Evolutionary conservation across 306 rosid genomes (phyloP), one percentile per base, ranked within the genome.

Genomic region (Calophaca sinica): DNA sequence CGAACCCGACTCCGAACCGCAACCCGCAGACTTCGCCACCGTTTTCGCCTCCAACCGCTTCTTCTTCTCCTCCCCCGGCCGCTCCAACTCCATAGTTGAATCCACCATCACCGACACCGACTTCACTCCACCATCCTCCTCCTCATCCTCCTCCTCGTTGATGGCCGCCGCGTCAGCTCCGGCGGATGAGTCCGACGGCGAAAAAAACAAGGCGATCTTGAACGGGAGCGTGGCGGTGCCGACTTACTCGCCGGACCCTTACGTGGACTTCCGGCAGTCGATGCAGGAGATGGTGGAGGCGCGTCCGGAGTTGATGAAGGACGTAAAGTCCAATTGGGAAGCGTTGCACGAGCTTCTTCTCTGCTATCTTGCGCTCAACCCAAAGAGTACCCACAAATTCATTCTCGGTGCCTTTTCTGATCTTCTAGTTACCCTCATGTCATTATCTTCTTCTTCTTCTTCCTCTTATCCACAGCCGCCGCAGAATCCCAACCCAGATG

Each of bases 281-380:
- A 96, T 96, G 99, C 86, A 92, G 78, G 98, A 96, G 85, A 96
- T 96, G 96, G 89, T 96, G 89, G 99, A 88, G 84, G 96, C 99
- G 73, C 88, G 89, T 32, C 94, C 84, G 4, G 79, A 79, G 73
- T 65, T 75, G 41, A 71, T 65, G 79, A 71, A 42, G 72, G 88
- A 83, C 70, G 87, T 68, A 68, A 70, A 75, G 9, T 83, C 94
- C 0, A 87, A 84, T 15, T 90, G 96, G 98, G 85, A 89, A 13
- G 86, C 80, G 73, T 71, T 94, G 85, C 92, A 90, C 32, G 98
- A 90, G 79, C 96, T 96, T 73, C 94, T 96, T 14, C 67, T 84
- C 12, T 90, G 96, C 58, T 96, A 96, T 51, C 97, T 96, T 0
- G 91, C 98, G 0, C 93, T 92, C 15, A 96, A 96, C 69, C 90